Evolutionary conservation across 1,284 basidiomycete species (phyloP), one percentile per base, ranked within the genome.

Genomic region (Paramarasmius palmivorus): DNA sequence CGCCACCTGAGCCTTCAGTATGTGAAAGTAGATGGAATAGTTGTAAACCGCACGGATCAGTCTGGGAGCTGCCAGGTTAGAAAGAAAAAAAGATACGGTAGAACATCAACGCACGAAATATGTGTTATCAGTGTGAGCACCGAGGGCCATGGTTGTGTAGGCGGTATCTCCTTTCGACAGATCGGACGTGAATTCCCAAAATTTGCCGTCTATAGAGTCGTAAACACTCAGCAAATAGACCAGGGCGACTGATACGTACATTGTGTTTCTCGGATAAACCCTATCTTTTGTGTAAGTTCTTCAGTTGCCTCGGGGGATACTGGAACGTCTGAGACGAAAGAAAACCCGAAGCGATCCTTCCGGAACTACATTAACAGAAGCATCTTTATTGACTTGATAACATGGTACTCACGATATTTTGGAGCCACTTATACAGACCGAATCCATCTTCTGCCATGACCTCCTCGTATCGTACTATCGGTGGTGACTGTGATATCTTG

Each of bases 171-270:
- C 94, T 65, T 92, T 94, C 10, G 89, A 86, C 19, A 97, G 80
- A 66, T 97, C 88, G 0, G 95, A 87, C 1, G 95, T 98, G 65
- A 99, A 97, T 65, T 98, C 93, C 95, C 96, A 99, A 71, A 98
- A 96, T 47, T 86, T 86, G 32, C 93, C 93, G 62, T 95, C 92
- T 94, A 55, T 1, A 47, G 26, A 42, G 20, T 53, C 26, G 40
- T 14, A 42, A 38, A 34, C 29, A 32, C 29, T 42, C 44, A n/a
- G 53, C 41, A 44, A 23, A 10, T 23, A 59, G 52, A 44, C 44
- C 35, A 6, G 29, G 29, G 29, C 29, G 41, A 26, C 9, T 6
- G 20, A 38, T 2, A 69, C 79, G 58, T 65, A 89, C 95, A 98
- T 65, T 98, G 95, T 0, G 96, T 98, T 68, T 96, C 88, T 42